Base-by-base conservation (phyloP, 371 early-diverging fungal species). In the Dichotomocladium elegans region DNA sequence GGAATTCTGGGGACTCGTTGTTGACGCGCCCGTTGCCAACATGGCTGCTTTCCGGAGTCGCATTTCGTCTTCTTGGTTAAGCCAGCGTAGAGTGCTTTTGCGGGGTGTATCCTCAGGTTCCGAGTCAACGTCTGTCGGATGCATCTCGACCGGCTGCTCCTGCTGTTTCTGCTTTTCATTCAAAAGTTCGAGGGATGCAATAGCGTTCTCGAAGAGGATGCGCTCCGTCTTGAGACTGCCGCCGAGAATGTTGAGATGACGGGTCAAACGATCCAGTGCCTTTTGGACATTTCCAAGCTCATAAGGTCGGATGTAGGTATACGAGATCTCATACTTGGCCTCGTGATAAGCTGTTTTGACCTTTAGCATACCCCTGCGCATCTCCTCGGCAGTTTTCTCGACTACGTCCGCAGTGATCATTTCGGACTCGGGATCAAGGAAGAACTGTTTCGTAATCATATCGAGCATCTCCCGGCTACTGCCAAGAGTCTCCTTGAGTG, bases 281-380 rank as follows among this genome's bases (percentile, higher is more conserved):
- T 68, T 74, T 25, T 65, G 59, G 7, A 74, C 60, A 4, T 54
- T 57, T 6, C 68, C 63, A 17, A 72, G 33, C 31, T 74, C 67
- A 28, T 70, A 60, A 24, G 74, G 72, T 3, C 65, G 66, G 21
- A 74, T 60, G 48, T 63, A 74, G 2, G 74, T 58, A 45, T 68
- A 64, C 0, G 78, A 78, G 9, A 74, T 53, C 52, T 78, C 78
- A 30, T 74, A 74, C 42, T 74, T 74, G 6, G 78, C 70, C 45
- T 78, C 78, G 0, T 57, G 55, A 31, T 78, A 78, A 3, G 74
- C 74, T 8, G 71, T 46, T 30, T 72, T 70, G 12, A 78, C 72
- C 46, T 78, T 74, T 19, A 72, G 63, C 64, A 72, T 68, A 2
- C 70, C 70, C 2, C 44, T 55, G 28, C 78, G 51, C 68, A 74